phyloP scores from a whole-genome alignment of 768 basidiomycete species.

The Kwoniella sp. region DNA sequence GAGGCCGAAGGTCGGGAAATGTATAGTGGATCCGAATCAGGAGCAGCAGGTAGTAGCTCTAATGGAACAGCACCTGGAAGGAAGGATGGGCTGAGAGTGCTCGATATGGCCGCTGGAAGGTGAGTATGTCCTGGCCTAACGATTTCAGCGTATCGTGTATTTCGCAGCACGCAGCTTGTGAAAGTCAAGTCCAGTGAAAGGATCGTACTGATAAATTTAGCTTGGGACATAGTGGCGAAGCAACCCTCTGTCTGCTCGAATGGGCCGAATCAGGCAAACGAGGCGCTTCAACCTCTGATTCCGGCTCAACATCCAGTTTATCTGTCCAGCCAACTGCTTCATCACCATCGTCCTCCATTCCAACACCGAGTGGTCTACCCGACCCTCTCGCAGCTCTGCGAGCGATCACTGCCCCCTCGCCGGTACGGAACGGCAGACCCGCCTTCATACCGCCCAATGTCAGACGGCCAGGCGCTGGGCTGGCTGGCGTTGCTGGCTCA shows the following conservation, averaged over 20 bases:
- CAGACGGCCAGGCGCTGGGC: background rate
- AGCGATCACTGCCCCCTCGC: slow-evolving; percentile 15
- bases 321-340: background rate
- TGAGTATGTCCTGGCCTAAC: slow-evolving; percentile 24
- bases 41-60: background rate
- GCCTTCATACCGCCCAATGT: slow-evolving; percentile 55
- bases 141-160: no score
- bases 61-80: slow-evolving; percentile 14
- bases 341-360: slow-evolving; percentile 14
- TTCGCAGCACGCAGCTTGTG: no score
- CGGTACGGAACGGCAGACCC: slow-evolving; percentile 41
- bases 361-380: slow-evolving; percentile 8
- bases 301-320: background rate
- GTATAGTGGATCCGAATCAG: slow-evolving; percentile 50
- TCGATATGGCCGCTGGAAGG: slow-evolving; percentile 66
- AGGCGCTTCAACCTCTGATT: background rate
- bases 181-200: no score
- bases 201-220: no score
- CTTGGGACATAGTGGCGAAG: slow-evolving; percentile 64
- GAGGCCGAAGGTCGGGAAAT: slow-evolving; percentile 56
- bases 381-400: slow-evolving; percentile 36
- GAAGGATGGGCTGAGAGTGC: slow-evolving; percentile 55
- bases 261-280: slow-evolving; percentile 58
- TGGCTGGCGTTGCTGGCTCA: background rate
- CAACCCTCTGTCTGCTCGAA: slow-evolving; percentile 63